Base-by-base conservation (phyloP, 1,284 basidiomycete genomes). In the Ganoderma lingzhi region DNA sequence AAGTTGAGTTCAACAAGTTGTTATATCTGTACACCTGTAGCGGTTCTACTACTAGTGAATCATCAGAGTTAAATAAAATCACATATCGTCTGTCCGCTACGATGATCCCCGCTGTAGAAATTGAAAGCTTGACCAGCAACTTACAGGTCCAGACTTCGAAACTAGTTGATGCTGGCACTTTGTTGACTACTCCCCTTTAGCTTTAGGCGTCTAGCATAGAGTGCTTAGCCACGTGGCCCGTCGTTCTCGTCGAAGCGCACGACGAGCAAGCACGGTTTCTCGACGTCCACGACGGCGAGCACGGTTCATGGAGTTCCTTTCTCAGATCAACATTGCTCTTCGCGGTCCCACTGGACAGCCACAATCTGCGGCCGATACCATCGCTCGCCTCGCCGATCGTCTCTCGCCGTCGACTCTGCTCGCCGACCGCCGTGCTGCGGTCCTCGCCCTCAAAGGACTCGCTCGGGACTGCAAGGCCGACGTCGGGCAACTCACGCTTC, bases 401-500 rank as follows among this genome's bases (percentile, higher is more conserved):
- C 90, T 99, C 45, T 92, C 95, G 39, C 95, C 95, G 15, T 89
- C 93, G 2, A 92, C 94, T 0, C 88, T 94, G 44, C 89, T 96
- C 44, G 93, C 96, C 56, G 97, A 99, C 82, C 87, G 97, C 74
- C 89, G 96, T 64, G 97, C 97, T 23, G 94, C 97, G 0, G 92
- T 99, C 10, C 85, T 98, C 56, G 90, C 96, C 0, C 88, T 99
- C 75, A 99, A 99, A 80, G 96, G 96, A 17, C 89, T 99, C 62
- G 87, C 93, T 61, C 88, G 96, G 66, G 97, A 98, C 81, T 96
- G 94, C 85, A 96, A 94, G 79, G 86, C 90, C 70, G 95, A 97
- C 69, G 93, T 98, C 28, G 96, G 94, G 14, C 86, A 88, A 71
- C 85, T 86, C 63, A 93, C 95, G 1, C 84, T 98, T 17, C 83